Base-by-base conservation (phyloP, 192 early-diverging fungal genomes). In the Pilaira anomala region DNA sequence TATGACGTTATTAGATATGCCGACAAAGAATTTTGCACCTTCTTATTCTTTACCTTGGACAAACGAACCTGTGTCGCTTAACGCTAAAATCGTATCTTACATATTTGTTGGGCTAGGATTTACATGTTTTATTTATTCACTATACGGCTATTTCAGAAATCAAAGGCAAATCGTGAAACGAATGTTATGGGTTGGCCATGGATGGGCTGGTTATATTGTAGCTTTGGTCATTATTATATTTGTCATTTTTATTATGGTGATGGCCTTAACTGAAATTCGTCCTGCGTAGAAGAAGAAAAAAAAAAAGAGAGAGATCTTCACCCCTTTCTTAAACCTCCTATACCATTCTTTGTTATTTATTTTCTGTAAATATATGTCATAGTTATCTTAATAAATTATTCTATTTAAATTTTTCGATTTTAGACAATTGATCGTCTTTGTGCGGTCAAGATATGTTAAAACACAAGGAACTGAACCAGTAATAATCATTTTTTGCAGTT, bases 91-190 rank as follows among this genome's bases (percentile, higher is more conserved):
- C 40, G 53, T 69, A n/a, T 33, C 67, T 7, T 69, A 63, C 24
- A 40, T 69, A 11, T 69, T 69, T 50, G 42, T 69, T 7, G 52
- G 30, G 14, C 42, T 69, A 8, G 67, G 67, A 1, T 36, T 69
- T 12, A 14, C 41, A 24, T 62, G 67, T 13, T 62, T 69, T 25
- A n/a, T 50, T 14, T 26, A 36, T 14, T 61, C 67, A 3, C 11
- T 40, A 8, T 52, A 41, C 25, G 63, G 21, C 16, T 69, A 69
- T 25, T 69, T 69, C 29, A 44, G 19, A 21, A 69, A 69, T n/a
- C 67, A 69, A 40, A n/a, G 60, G 16, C 49, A 46, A 12, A 62
- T 69, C 28, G 51, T 69, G 1, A 29, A 57, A n/a, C 60, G 67
- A 18, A 28, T 62, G 45, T 36, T 69, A n/a, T 21, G 36, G 36